Conservation (phyloP, 139 green algal species). For the Medakamo hakoo region DNA sequence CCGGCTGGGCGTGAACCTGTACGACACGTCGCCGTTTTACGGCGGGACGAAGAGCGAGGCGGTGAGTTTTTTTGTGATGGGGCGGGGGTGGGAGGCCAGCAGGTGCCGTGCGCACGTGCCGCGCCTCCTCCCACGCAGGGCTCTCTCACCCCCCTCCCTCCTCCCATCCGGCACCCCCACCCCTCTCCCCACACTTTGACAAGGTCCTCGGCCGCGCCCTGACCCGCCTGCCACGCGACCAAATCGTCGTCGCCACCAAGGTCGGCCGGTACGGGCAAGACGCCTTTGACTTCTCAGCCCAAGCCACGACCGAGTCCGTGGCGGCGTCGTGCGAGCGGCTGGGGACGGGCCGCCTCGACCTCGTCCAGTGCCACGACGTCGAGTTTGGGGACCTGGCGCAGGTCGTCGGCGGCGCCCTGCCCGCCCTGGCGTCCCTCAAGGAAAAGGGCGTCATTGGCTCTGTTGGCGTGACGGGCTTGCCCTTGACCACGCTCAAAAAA, state of each 20-base stretch:
- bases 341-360: slow-evolving; percentile 65
- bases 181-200: too few species aligned
- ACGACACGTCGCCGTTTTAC: slow-evolving; percentile 93
- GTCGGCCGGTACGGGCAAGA: slow-evolving; percentile 73
- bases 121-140: not conserved
- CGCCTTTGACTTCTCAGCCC: slow-evolving; percentile 68
- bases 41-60: slow-evolving; percentile 60
- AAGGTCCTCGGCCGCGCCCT: slow-evolving; percentile 60
- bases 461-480: slow-evolving; percentile 84
- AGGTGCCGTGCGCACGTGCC: not conserved
- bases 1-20: slow-evolving; percentile 78
- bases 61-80: slow-evolving; percentile 34
- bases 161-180: too few species aligned
- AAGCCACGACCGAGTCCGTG: slow-evolving; percentile 53
- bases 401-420: slow-evolving; percentile 75
- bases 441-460: slow-evolving; percentile 54
- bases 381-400: slow-evolving; percentile 75
- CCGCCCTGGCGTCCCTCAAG: slow-evolving; percentile 67
- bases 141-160: too few species aligned
- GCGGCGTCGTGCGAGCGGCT: slow-evolving; percentile 59
- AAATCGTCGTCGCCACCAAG: slow-evolving; percentile 79
- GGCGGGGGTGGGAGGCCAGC: too few species aligned
- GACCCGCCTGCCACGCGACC: slow-evolving; percentile 48
- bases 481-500: slow-evolving; percentile 52
- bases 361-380: slow-evolving; percentile 90